These are phyloP conservation scores for Silene noctiflora DNA, from an alignment of 179 eudicot genomes.

Conservation along the genomic window DNA sequence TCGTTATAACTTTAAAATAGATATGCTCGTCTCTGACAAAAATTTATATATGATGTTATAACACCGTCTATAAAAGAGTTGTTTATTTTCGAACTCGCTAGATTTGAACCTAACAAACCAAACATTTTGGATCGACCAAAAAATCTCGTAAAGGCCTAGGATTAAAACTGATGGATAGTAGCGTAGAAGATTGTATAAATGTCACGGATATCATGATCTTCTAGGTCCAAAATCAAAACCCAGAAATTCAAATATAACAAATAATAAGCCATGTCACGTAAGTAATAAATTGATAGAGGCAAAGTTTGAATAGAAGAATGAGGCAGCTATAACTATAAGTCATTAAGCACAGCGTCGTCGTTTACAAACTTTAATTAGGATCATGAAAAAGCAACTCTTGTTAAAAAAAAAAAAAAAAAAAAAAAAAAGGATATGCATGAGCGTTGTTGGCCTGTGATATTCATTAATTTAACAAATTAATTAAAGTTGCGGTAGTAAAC, in stretches of 20 bases:
- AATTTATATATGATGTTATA: too few relatives aligned
- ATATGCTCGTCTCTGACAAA: too few relatives aligned
- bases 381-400: constrained; percentile 42
- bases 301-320: constrained; percentile 13
- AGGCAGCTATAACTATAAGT: not conserved
- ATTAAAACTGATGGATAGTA: not conserved
- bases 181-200: not conserved
- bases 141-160: not conserved
- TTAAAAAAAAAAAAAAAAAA: too few relatives aligned
- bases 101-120: too few relatives aligned
- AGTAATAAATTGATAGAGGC: not conserved
- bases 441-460: constrained; percentile 48
- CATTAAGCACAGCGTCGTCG: not conserved
- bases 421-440: constrained; percentile 26
- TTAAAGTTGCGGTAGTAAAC: constrained; percentile 17
- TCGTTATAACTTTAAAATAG: too few relatives aligned
- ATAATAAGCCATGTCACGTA: not conserved
- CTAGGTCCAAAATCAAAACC: not conserved
- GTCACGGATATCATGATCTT: constrained; percentile 14
- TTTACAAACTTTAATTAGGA: constrained; percentile 26
- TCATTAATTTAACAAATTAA: constrained; percentile 37
- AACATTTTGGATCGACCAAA: too few relatives aligned
- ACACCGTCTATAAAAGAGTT: too few relatives aligned
- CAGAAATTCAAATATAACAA: constrained; percentile 7
- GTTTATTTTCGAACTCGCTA: too few relatives aligned